Percentiles rank a stretch among this genome's conserved stretches.
Evolutionary conservation across 139 green algal genomes (phyloP).

Genomic region (Chlamydomonas incerta): DNA sequence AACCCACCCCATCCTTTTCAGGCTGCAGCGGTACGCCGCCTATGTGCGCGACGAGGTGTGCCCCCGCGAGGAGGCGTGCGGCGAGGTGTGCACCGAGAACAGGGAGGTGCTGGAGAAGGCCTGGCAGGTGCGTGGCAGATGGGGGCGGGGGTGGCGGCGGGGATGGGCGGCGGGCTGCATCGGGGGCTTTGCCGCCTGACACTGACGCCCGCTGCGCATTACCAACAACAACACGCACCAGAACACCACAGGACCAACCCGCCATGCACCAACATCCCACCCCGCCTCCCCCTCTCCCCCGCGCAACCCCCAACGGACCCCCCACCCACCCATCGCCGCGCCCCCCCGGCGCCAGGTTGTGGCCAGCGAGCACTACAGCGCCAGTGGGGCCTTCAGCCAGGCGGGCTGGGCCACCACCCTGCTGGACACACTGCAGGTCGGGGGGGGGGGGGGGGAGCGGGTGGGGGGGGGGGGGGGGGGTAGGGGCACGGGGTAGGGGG

Average conservation of each 20-base stretch:
- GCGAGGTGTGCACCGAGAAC: slow-evolving; percentile 62
- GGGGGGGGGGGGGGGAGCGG: neutral
- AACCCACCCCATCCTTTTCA: neutral
- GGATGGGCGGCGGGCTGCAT: no score
- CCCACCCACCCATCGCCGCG: neutral
- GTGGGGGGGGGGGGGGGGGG: neutral
- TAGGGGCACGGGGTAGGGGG: neutral
- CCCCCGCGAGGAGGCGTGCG: slow-evolving; percentile 22
- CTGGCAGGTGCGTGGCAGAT: slow-evolving; percentile 67
- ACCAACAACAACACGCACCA: no score
- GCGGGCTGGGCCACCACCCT: slow-evolving; percentile 65
- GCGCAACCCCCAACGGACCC: no score
- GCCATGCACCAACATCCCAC: no score
- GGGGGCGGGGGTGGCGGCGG: no score
- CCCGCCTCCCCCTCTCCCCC: no score
- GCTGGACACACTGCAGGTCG: slow-evolving; percentile 52
- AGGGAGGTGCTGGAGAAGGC: slow-evolving; percentile 66
- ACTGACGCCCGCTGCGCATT: no score
- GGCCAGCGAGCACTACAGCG: slow-evolving; percentile 68
- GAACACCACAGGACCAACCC: no score
- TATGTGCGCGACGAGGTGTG: slow-evolving; percentile 50
- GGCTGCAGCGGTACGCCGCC: slow-evolving; percentile 55
- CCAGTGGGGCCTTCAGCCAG: slow-evolving; percentile 60
- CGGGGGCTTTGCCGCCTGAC: no score
- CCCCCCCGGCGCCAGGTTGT: slow-evolving; percentile 49